Conservation (phyloP, 2,329 filamentous ascomycete genomes). For the Colletotrichum sansevieriae region DNA sequence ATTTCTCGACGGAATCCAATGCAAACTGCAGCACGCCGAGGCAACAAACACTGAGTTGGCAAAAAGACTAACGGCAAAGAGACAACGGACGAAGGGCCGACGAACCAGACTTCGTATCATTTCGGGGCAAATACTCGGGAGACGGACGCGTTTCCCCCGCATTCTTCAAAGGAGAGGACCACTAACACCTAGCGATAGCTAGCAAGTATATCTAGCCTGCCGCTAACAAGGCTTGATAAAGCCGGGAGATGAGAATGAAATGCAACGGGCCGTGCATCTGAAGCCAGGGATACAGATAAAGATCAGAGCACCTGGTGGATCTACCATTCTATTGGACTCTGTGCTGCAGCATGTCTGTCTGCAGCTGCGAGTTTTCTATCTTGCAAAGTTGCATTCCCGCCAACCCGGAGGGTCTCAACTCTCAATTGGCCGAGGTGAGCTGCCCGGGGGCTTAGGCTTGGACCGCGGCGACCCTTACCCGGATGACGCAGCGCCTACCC, state of each 20-base stretch:
- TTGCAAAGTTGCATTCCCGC: constrained; percentile 3
- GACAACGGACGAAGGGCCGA: constrained; percentile 7
- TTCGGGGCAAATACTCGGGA: background rate
- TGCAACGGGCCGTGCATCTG: background rate
- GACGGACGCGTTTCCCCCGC: constrained; percentile 17
- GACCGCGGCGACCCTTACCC: background rate
- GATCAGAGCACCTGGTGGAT: background rate
- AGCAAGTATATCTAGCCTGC: constrained; percentile 11
- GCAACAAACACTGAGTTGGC: constrained; percentile 2
- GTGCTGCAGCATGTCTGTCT: background rate
- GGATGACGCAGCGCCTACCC: constrained; percentile 29
- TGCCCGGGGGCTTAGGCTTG: no score
- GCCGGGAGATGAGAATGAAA: background rate
- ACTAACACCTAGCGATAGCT: constrained; percentile 5
- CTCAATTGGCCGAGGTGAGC: constrained; percentile 8
- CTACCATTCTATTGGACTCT: background rate
- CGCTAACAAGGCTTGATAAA: constrained; percentile 9
- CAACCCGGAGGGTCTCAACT: constrained; percentile 8
- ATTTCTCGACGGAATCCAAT: background rate
- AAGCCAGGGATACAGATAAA: constrained; percentile 2
- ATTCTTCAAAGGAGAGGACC: constrained; percentile 13
- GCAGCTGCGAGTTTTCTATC: no score
- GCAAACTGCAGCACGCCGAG: constrained; percentile 16
- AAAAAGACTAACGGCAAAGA: constrained; percentile 2
- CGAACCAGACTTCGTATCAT: constrained; percentile 12